Evolutionary conservation across 352 stramenopile species (phyloP).

Genomic region (Elongisporangium prolatum): DNA sequence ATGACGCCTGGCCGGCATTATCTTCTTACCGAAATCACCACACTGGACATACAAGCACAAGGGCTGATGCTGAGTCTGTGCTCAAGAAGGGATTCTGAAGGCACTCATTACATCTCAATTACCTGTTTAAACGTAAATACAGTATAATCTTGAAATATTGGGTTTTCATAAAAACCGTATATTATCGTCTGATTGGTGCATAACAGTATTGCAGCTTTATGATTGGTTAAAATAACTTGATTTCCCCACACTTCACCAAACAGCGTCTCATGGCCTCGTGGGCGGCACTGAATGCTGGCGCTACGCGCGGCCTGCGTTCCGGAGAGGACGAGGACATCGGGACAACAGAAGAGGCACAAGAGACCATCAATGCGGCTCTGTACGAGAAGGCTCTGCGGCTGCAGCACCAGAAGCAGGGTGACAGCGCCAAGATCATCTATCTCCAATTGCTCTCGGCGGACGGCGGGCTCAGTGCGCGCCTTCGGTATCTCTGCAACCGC

Average conservation of each 20-base stretch:
- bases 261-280: constrained; percentile 42
- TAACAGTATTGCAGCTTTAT: too few species aligned
- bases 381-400: constrained; percentile 66
- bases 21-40: too few species aligned
- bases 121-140: too few species aligned
- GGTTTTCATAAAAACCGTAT: too few species aligned
- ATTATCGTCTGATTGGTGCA: background rate
- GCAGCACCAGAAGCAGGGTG: constrained; percentile 43
- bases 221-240: background rate
- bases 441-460: constrained; percentile 22
- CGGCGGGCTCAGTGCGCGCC: constrained; percentile 23
- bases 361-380: constrained; percentile 47
- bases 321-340: constrained; percentile 11
- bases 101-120: too few species aligned
- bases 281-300: constrained; percentile 49
- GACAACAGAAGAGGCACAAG: constrained; percentile 63
- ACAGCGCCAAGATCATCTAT: constrained; percentile 37
- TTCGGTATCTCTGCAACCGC: constrained; percentile 71
- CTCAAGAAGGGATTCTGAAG: too few species aligned
- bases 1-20: too few species aligned
- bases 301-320: constrained; percentile 16
- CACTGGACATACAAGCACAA: too few species aligned
- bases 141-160: too few species aligned
- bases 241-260: background rate
- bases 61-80: too few species aligned